phyloP scores from a whole-genome alignment of 345 rosid genomes.

The Heritiera littoralis region DNA sequence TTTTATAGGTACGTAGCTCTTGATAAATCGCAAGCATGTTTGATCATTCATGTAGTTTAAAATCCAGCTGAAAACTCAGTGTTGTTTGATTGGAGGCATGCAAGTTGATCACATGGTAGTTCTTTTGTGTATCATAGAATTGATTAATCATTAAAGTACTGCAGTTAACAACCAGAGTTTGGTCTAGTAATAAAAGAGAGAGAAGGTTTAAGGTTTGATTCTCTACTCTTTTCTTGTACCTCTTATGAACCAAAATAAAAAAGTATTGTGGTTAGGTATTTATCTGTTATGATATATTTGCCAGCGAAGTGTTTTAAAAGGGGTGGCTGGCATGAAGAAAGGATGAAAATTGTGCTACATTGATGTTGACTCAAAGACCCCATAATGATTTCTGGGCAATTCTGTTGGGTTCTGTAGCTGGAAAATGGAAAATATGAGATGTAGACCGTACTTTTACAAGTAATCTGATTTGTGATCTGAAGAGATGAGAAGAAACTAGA shows the following conservation, averaged over 20 bases:
- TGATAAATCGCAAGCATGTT: not conserved
- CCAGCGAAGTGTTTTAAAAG: not conserved
- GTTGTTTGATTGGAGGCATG: not conserved
- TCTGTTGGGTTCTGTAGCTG: not conserved
- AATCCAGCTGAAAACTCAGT: not conserved
- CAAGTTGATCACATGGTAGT: not conserved
- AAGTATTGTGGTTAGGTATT: too few relatives aligned
- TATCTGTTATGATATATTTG: not conserved
- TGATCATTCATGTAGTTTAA: not conserved
- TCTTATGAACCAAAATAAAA: too few relatives aligned
- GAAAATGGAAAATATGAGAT: too few relatives aligned
- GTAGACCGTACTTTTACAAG: not conserved
- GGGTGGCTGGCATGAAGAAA: not conserved
- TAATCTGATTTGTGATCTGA: too few relatives aligned
- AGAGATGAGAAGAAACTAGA: not conserved
- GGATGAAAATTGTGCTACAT: not conserved
- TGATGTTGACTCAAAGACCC: not conserved
- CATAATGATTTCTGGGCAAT: not conserved
- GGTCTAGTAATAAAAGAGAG: too few relatives aligned
- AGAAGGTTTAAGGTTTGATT: too few relatives aligned
- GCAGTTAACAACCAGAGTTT: too few relatives aligned
- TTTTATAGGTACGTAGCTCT: not conserved
- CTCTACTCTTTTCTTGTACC: too few relatives aligned
- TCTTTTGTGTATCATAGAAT: not conserved
- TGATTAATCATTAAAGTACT: not conserved